A percentile compares a stretch with the other conserved stretches of the same genome.
Conservation (phyloP, 768 basidiomycete species). For the Tricholoma hemisulphureum region DNA sequence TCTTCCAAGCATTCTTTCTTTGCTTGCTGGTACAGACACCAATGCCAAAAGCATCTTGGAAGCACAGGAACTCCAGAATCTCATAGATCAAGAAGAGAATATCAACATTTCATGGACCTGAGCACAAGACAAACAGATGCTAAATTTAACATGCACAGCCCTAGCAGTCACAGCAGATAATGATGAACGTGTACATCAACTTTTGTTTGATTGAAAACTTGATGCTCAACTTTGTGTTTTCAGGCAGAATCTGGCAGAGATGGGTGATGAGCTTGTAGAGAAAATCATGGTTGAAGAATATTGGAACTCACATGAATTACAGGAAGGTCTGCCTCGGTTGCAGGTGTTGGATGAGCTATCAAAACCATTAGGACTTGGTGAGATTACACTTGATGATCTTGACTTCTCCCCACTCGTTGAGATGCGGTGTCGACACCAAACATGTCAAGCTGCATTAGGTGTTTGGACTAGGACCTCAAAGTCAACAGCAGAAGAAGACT, state of each 20-base stretch:
- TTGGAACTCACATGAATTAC: neutral
- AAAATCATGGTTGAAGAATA: neutral
- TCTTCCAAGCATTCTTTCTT: no score
- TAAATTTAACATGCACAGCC: neutral
- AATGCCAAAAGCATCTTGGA: neutral
- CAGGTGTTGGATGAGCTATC: neutral
- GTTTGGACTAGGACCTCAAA: neutral
- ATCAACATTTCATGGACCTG: neutral
- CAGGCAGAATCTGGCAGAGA: no score
- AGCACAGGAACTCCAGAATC: neutral
- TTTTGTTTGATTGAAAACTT: no score
- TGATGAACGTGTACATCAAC: slow-evolving; percentile 3
- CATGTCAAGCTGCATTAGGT: neutral
- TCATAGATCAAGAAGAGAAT: neutral
- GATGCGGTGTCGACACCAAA: neutral
- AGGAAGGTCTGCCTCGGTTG: neutral
- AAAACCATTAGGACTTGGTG: neutral
- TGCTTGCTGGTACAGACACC: neutral
- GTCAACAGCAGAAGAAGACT: neutral
- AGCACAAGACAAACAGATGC: neutral
- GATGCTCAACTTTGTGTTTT: no score
- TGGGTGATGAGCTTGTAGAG: neutral
- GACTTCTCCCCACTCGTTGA: neutral
- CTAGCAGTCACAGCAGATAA: slow-evolving; percentile 6
- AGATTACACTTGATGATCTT: neutral